Base-by-base conservation (phyloP, 2,329 filamentous ascomycete genomes). In the Penicillium crustosum region DNA sequence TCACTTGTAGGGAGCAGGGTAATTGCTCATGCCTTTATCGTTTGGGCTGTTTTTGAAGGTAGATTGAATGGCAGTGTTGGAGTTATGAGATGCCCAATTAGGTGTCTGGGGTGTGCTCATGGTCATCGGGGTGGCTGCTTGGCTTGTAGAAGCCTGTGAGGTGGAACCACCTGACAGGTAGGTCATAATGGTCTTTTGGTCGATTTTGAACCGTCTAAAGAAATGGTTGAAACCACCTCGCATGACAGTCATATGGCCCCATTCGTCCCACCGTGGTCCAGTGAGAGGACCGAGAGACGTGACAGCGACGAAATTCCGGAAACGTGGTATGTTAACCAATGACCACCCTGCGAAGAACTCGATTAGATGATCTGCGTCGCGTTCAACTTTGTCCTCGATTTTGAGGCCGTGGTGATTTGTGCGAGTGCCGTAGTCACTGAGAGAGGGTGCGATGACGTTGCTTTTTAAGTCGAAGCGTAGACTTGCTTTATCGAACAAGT, bases 321-420 rank as follows among this genome's bases (percentile, higher is more conserved):
- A 73, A 8, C 65, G 65, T 17, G 73, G 58, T 4, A 62, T 62
- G 49, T 77, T 67, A 13, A 72, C 53, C 6, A 75, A 53, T 2
- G 64, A 61, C 73, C 73, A 77, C 9, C 73, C 75, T 1, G 75
- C 71, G 45, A 77, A 77, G 31, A 73, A 70, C 53, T 78, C 74
- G 6, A 72, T 65, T 2, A 78, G 64, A 53, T 73, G 71, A 44
- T 78, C 74, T 9, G 72, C 62, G 38, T 76, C 65, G 25, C 69
- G 64, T 25, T 70, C 65, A 12, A 64, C 59, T 42, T 71, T 68
- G 6, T 63, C 62, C 17, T 58, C 67, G 1, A 72, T 65, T 6
- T 55, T 39, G 6, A 61, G 59, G 27, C 64, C 49, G 27, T 70
- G 63, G 6, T 66, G 35, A 39, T 72, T 64, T 0, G 53, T 55